phyloP scores from a whole-genome alignment of 2,329 filamentous ascomycete species.

The Xylaria sp. region DNA sequence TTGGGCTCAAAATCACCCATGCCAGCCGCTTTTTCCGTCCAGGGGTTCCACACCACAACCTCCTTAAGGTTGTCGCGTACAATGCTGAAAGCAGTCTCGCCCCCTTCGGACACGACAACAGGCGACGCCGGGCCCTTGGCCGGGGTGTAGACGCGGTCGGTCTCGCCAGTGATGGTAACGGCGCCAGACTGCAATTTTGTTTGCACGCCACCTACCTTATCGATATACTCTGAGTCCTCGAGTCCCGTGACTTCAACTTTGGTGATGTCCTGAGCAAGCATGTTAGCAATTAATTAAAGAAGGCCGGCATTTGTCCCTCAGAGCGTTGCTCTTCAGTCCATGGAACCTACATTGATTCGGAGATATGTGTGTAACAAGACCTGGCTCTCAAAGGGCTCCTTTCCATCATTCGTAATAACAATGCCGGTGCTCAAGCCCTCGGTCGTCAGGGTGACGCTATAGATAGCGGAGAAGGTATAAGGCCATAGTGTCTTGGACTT shows the following conservation, averaged over 20 bases:
- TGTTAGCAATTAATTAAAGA: slow-evolving; percentile 12
- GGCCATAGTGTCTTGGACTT: slow-evolving; percentile 78
- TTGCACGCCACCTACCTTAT: slow-evolving; percentile 76
- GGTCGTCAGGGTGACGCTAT: slow-evolving; percentile 84
- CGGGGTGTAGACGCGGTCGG: slow-evolving; percentile 86
- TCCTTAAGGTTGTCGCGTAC: slow-evolving; percentile 85
- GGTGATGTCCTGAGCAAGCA: slow-evolving; percentile 71
- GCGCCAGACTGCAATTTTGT: slow-evolving; percentile 68
- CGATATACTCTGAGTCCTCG: slow-evolving; percentile 74
- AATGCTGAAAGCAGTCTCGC: slow-evolving; percentile 71
- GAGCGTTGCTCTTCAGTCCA: not conserved
- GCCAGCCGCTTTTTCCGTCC: slow-evolving; percentile 79
- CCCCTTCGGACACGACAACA: slow-evolving; percentile 66
- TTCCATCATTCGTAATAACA: slow-evolving; percentile 87
- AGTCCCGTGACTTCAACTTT: slow-evolving; percentile 76
- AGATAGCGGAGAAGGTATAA: slow-evolving; percentile 86
- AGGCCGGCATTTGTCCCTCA: no score
- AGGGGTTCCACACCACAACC: slow-evolving; percentile 97
- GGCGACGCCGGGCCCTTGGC: slow-evolving; percentile 62
- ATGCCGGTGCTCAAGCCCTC: slow-evolving; percentile 79
- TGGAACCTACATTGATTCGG: slow-evolving; percentile 68
- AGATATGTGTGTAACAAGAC: slow-evolving; percentile 92
- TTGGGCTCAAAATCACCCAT: slow-evolving; percentile 90
- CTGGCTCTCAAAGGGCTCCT: slow-evolving; percentile 86
- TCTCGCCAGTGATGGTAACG: slow-evolving; percentile 76